These are phyloP conservation scores for Naumovozyma castellii DNA, from an alignment of 805 yeast species.

Conservation along the genomic window DNA sequence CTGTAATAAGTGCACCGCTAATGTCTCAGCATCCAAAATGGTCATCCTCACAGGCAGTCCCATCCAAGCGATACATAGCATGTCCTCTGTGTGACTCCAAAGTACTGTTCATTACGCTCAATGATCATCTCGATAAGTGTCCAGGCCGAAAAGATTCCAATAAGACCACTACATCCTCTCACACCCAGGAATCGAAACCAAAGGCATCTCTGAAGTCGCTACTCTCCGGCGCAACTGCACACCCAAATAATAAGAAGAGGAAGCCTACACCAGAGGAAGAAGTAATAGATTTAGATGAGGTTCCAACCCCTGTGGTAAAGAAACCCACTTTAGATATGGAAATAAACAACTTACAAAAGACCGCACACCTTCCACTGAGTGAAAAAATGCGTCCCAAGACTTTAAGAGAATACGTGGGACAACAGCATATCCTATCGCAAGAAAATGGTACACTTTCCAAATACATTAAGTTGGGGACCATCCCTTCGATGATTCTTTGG, in stretches of 20 bases:
- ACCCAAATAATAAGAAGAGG: not conserved
- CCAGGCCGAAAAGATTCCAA: not conserved
- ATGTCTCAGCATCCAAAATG: too few relatives aligned
- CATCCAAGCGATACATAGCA: conserved; percentile 20
- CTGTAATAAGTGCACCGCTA: too few relatives aligned
- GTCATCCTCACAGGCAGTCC: too few relatives aligned
- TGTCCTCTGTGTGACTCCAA: conserved; percentile 27
- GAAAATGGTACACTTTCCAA: conserved; percentile 53
- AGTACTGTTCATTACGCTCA: conserved; percentile 20
- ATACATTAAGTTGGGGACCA: conserved; percentile 47
- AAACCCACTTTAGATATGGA: conserved; percentile 11
- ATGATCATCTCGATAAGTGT: conserved; percentile 26
- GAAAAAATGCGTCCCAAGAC: conserved; percentile 74
- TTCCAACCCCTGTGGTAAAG: conserved; percentile 6
- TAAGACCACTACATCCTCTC: not conserved
- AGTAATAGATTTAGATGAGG: not conserved
- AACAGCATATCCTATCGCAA: conserved; percentile 59
- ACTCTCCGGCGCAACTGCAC: not conserved
- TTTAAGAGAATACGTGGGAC: conserved; percentile 74
- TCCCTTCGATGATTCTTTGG: conserved; percentile 84
- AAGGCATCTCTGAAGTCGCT: not conserved
- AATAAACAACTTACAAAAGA: conserved; percentile 19
- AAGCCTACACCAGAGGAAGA: not conserved
- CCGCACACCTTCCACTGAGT: conserved; percentile 44
- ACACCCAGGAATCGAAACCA: not conserved